A percentile compares a stretch with the other conserved stretches of the same genome.
Conservation (phyloP, 495 filamentous ascomycete species). For the Neurospora sp. region DNA sequence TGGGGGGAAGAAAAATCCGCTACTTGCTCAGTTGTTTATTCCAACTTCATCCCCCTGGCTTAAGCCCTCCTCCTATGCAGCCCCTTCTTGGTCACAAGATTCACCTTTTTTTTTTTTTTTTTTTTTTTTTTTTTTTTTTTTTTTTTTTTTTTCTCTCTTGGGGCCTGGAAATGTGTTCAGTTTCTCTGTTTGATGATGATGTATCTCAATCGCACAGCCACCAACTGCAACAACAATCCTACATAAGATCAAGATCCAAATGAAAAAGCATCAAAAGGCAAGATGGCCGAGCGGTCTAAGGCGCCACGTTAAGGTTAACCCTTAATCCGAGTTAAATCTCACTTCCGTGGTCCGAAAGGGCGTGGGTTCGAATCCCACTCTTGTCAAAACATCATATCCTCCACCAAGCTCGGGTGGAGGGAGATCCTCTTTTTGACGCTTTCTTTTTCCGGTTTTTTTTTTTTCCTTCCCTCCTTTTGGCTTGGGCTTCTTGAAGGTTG, state of each 20-base stretch:
- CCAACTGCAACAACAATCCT: background rate
- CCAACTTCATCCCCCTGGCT: background rate
- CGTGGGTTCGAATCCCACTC: slow-evolving; percentile 29
- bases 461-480: background rate
- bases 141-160: too few relatives aligned
- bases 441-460: background rate
- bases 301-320: background rate
- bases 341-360: slow-evolving; percentile 22
- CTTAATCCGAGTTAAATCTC: background rate
- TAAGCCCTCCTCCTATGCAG: background rate
- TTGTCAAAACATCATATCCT: slow-evolving; percentile 5
- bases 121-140: too few relatives aligned
- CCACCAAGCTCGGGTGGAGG: background rate
- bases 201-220: background rate
- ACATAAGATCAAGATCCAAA: too few relatives aligned
- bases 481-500: background rate
- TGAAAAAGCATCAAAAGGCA: background rate
- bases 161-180: too few relatives aligned
- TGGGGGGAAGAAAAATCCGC: background rate
- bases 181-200: too few relatives aligned
- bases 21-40: background rate
- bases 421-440: background rate
- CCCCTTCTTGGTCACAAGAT: background rate
- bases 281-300: background rate
- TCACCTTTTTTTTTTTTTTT: too few relatives aligned